Percentiles rank a stretch among this genome's conserved stretches.
phyloP scores from a whole-genome alignment of 345 rosid species.

The Brassica carinata region DNA sequence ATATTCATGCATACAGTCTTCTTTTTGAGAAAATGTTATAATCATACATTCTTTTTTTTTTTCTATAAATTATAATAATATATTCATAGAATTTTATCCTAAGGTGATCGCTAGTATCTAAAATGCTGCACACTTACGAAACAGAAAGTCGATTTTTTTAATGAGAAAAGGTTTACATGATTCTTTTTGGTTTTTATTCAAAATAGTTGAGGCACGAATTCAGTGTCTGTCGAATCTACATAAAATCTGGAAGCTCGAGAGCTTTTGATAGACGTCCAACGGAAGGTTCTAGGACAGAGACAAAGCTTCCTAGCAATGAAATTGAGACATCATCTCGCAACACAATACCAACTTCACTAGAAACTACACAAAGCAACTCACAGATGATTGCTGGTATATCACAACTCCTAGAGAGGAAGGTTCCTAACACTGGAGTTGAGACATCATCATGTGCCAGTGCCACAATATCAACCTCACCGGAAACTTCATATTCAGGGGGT shows the following conservation, averaged over 20 bases:
- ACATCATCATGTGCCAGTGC: conserved; percentile 31
- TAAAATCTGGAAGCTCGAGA: conserved; percentile 32
- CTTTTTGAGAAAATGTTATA: background rate
- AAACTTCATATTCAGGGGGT: conserved; percentile 24
- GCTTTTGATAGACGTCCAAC: conserved; percentile 40
- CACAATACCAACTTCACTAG: background rate
- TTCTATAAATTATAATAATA: background rate
- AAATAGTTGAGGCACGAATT: conserved; percentile 26
- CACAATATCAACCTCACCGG: conserved; percentile 17
- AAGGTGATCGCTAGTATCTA: background rate
- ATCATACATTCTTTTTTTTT: background rate
- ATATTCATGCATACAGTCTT: background rate
- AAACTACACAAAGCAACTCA: conserved; percentile 18
- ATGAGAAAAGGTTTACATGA: background rate
- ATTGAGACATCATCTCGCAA: conserved; percentile 16
- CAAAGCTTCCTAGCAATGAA: conserved; percentile 8
- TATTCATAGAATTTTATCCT: background rate
- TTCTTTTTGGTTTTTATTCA: background rate
- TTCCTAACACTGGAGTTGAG: conserved; percentile 17
- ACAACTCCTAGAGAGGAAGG: conserved; percentile 23
- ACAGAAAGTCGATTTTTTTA: background rate
- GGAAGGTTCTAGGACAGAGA: conserved; percentile 7
- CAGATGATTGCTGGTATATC: conserved; percentile 33
- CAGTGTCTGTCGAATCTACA: conserved; percentile 40
- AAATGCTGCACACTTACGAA: background rate